These are phyloP conservation scores for Eucalyptus sideroxylon DNA, from an alignment of 345 rosid species.

Conservation along the genomic window DNA sequence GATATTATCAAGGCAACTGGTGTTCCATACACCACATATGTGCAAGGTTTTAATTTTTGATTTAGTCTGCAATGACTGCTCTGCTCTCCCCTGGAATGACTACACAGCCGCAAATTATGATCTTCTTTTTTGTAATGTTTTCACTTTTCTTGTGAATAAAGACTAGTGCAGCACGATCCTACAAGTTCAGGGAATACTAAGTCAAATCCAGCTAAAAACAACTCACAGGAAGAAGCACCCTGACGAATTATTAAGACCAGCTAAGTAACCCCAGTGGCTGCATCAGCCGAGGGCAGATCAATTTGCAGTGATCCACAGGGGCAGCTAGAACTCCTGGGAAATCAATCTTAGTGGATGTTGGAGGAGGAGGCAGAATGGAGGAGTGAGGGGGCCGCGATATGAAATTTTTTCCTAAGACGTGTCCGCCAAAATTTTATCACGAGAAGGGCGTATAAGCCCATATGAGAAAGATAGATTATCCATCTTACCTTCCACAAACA, in stretches of 20 bases:
- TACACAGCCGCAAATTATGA: not conserved
- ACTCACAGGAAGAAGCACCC: not conserved
- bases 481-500: not conserved
- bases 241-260: not conserved
- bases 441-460: not conserved
- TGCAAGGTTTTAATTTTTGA: not conserved
- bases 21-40: not conserved
- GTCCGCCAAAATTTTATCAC: not conserved
- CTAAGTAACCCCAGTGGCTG: not conserved
- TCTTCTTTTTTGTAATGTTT: not conserved
- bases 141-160: not conserved
- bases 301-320: not conserved
- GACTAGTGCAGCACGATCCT: not conserved
- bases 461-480: not conserved
- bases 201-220: not conserved
- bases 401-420: not conserved
- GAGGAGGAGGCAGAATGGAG: not conserved
- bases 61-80: not conserved
- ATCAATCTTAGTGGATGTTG: not conserved
- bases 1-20: not conserved
- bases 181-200: not conserved
- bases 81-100: not conserved
- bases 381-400: not conserved
- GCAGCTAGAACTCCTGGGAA: not conserved
- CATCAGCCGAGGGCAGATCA: not conserved